Evolutionary conservation across 2,329 filamentous ascomycete species (phyloP).

Genomic region (Neofusicoccum ribis): DNA sequence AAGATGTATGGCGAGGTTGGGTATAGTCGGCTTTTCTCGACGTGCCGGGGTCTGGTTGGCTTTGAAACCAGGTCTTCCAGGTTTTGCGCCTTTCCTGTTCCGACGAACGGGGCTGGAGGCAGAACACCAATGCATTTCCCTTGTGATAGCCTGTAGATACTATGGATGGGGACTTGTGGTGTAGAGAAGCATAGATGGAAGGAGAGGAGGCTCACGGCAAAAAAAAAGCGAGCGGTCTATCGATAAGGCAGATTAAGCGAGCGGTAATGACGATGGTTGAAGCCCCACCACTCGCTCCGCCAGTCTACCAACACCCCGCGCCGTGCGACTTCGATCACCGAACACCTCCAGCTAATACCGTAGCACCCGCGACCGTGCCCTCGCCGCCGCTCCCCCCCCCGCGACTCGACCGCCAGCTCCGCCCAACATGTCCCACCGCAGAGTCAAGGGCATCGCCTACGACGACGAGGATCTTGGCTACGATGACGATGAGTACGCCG

Average conservation of each 20-base stretch:
- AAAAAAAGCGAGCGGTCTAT: too few relatives aligned
- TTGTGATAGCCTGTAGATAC: neutral
- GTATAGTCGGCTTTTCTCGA: neutral
- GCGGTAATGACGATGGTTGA: neutral
- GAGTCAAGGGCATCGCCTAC: conserved; percentile 20
- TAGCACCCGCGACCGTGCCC: neutral
- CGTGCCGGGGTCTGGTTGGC: neutral
- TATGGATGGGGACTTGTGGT: too few relatives aligned
- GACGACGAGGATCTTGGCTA: conserved; percentile 83
- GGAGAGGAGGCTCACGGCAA: too few relatives aligned
- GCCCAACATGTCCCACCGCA: conserved; percentile 19
- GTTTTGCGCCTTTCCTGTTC: too few relatives aligned
- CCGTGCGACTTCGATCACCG: neutral
- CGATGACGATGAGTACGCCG: conserved; percentile 71
- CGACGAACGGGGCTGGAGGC: too few relatives aligned
- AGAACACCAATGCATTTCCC: neutral
- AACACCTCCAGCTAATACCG: neutral
- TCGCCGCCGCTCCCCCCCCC: too few relatives aligned
- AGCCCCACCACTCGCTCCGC: neutral
- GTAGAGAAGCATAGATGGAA: too few relatives aligned
- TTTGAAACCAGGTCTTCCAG: neutral
- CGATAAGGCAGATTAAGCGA: neutral
- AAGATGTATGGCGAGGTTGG: neutral
- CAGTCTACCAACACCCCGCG: neutral
- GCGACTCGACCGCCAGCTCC: neutral